phyloP scores from a whole-genome alignment of 805 yeast genomes.

The Candida insectorum region DNA sequence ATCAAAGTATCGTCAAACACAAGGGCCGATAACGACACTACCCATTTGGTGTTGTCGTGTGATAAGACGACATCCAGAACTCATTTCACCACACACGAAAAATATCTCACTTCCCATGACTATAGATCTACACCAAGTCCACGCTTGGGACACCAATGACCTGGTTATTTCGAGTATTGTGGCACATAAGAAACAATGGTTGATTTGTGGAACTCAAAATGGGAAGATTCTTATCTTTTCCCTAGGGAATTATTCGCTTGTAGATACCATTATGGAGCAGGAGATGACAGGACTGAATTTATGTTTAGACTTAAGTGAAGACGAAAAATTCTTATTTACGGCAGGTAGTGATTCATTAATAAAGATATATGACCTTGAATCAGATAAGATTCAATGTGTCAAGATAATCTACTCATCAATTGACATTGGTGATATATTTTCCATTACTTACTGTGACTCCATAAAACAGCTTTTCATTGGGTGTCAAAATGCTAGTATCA shows the following conservation, averaged over 20 bases:
- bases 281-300: conserved; percentile 72
- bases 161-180: conserved; percentile 72
- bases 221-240: conserved; percentile 74
- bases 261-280: conserved; percentile 32
- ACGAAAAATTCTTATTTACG: conserved; percentile 63
- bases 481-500: conserved; percentile 85
- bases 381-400: conserved; percentile 32
- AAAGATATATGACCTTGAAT: conserved; percentile 70
- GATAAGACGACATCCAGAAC: too few relatives aligned
- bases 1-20: too few relatives aligned
- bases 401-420: conserved; percentile 78
- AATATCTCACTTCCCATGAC: too few relatives aligned
- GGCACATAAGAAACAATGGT: conserved; percentile 51
- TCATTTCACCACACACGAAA: too few relatives aligned
- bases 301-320: conserved; percentile 54
- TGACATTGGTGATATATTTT: conserved; percentile 93
- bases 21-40: too few relatives aligned
- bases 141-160: conserved; percentile 72
- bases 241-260: conserved; percentile 48
- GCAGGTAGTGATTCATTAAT: conserved; percentile 91
- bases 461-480: conserved; percentile 73
- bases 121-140: conserved; percentile 41
- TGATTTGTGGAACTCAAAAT: conserved; percentile 91
- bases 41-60: too few relatives aligned
- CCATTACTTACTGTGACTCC: conserved; percentile 64